Evolutionary conservation across 345 rosid species (phyloP), one percentile per base, ranked within the genome.

Genomic region (Anacardium occidentale): DNA sequence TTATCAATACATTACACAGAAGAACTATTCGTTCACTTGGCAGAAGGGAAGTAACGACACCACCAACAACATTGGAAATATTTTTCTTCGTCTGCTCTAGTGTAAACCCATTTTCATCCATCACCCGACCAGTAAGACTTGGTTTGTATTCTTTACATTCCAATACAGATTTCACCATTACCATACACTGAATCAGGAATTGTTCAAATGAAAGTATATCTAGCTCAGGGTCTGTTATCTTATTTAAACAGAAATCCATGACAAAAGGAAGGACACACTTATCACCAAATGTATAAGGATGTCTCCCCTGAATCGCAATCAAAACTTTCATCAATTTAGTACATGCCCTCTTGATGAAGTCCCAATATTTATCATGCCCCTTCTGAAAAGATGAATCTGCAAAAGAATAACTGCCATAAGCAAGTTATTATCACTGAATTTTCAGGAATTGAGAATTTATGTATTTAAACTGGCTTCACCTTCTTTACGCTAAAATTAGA

Each of bases 71-170:
- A 84, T 64, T 79, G 37, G 97, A 90, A 63, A 90, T 83, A 74
- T 86, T 92, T 75, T 91, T 95, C 87, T 91, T 95, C 89, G 80
- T 76, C 87, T 95, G 87, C 81, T 91, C 99, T 44, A 80, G 62
- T 17, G 99, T 85, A 72, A 82, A 84, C 54, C 81, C 87, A 73
- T 77, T 89, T 78, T 88, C 99, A 85, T 91, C 93, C 83, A 92
- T 83, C 75, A 92, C 99, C 48, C 97, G 91, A 75, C 98, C 99
- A 48, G 88, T 88, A 71, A 84, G 84, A 80, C 81, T 87, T 62
- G 86, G 93, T 82, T 91, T 95, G 83, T 95, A 95, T 78, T 95
- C 98, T 80, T 88, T 91, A 84, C 99, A 95, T 76, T 95, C 99
- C 73, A 92, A 79, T 25, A 95, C 76, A 81, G 88, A 70, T 80